Evolutionary conservation across 2,329 filamentous ascomycete genomes (phyloP).

Genomic region (Ilyonectria sp.): DNA sequence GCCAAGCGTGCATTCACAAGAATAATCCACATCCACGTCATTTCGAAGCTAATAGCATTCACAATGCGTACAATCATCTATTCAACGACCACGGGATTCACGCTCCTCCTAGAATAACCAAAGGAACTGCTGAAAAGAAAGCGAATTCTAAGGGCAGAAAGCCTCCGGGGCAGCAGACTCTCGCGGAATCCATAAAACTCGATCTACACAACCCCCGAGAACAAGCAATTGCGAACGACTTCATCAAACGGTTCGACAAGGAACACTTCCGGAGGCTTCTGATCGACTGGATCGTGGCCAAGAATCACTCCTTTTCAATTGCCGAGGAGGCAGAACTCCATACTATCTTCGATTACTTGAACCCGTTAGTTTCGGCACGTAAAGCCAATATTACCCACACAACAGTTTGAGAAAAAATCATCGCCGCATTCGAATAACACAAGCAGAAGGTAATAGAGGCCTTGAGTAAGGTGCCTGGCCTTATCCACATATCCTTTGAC

Average conservation of each 20-base stretch:
- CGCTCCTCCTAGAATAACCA: not conserved
- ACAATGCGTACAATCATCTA: not conserved
- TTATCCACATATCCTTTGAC: constrained; percentile 35
- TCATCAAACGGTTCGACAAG: constrained; percentile 11
- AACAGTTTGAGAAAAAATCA: not conserved
- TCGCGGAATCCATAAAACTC: not conserved
- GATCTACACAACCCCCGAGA: constrained; percentile 10
- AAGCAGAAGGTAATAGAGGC: constrained; percentile 7
- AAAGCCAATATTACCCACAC: constrained; percentile 8
- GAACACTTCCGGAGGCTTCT: constrained; percentile 24
- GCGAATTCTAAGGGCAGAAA: not conserved
- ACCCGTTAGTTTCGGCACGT: not conserved
- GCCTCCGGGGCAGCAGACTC: not conserved
- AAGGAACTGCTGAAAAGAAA: not conserved
- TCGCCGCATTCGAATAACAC: constrained; percentile 6
- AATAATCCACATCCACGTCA: constrained; percentile 5
- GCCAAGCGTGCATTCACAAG: constrained; percentile 8
- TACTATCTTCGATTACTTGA: not conserved
- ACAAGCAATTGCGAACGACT: constrained; percentile 11
- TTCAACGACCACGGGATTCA: constrained; percentile 1
- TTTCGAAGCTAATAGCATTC: constrained; percentile 10
- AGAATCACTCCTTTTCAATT: constrained; percentile 21
- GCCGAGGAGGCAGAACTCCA: constrained; percentile 12
- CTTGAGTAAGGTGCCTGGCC: constrained; percentile 12
- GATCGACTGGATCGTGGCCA: constrained; percentile 32